Evolutionary conservation across 805 yeast species (phyloP), one percentile per base, ranked within the genome.

Genomic region (Saturnispora zaruensis): DNA sequence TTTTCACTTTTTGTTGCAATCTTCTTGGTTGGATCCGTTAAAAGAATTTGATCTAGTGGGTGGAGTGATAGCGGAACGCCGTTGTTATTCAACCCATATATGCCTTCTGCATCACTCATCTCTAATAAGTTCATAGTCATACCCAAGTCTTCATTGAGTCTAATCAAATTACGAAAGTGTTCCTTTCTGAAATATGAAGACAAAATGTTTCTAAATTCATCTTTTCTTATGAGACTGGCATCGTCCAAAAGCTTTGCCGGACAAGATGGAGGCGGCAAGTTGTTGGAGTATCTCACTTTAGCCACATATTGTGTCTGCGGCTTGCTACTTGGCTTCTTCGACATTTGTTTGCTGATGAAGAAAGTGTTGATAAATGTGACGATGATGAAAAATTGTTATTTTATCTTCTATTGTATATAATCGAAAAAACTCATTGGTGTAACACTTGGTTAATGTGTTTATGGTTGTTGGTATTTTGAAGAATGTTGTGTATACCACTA

Each of bases 201-300:
- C 55, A 91, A 68, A 49, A 87, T 72, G 48, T 73, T 68, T 3
- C 85, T 66, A 1, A 82, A 71, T 32, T 75, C 73, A 57, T 66
- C 70, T 11, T 63, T 63, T 63, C 60, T 26, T 66, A 69, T 51
- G 55, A 57, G 5, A 51, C 59, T 34, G 7, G 52, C 51, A 9
- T 62, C 54, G 45, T 81, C 77, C 48, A 93, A 66, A 50, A 90
- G 75, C 64, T 85, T 87, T 28, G 99, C 97, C 43, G 96, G 88
- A 53, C 93, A 75, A 23, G 91, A 84, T 8, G 98, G 98, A 2
- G 96, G 90, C 5, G 99, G 99, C 23, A 93, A 73, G 59, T 80
- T 85, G 64, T 93, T 93, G 52, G 79, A 79, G 66, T 89, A 91
- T 61, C 95, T 77, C 48, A 85, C 78, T 57, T 84, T 83, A 43